Evolutionary conservation across 768 basidiomycete genomes (phyloP).

Genomic region (Boletus pseudo-olivaceus): DNA sequence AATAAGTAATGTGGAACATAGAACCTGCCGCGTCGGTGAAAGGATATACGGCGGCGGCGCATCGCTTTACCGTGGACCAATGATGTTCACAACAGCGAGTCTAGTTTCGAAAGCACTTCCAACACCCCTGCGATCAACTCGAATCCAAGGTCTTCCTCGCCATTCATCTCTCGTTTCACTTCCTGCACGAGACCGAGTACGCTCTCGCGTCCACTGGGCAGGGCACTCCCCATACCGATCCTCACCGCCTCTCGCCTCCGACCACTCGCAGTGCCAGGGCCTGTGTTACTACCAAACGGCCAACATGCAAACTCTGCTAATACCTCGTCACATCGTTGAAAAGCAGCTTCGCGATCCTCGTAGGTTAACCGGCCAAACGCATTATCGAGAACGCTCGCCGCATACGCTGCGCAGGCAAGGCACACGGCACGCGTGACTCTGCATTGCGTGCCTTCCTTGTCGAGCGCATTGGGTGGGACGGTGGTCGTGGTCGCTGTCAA

Average conservation of each 20-base stretch:
- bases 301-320: slow-evolving; percentile 86
- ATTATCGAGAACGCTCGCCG: slow-evolving; percentile 93
- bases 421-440: slow-evolving; percentile 77
- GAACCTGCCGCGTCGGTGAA: background rate
- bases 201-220: slow-evolving; percentile 57
- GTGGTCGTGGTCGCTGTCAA: slow-evolving; percentile 81
- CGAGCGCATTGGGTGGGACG: slow-evolving; percentile 70
- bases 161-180: slow-evolving; percentile 66
- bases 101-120: slow-evolving; percentile 90
- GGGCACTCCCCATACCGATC: slow-evolving; percentile 54
- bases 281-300: slow-evolving; percentile 66
- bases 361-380: slow-evolving; percentile 85
- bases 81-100: slow-evolving; percentile 47
- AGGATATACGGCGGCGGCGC: background rate
- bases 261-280: slow-evolving; percentile 33
- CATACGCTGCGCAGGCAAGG: slow-evolving; percentile 88
- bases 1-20: slow-evolving; percentile 8
- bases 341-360: slow-evolving; percentile 91
- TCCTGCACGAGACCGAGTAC: slow-evolving; percentile 73
- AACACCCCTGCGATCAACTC: slow-evolving; percentile 91
- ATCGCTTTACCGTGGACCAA: background rate
- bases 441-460: slow-evolving; percentile 76
- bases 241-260: slow-evolving; percentile 42
- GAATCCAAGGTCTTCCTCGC: slow-evolving; percentile 79
- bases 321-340: slow-evolving; percentile 91